phyloP scores from a whole-genome alignment of 1,284 basidiomycete species.

The Termitomyces sp. region DNA sequence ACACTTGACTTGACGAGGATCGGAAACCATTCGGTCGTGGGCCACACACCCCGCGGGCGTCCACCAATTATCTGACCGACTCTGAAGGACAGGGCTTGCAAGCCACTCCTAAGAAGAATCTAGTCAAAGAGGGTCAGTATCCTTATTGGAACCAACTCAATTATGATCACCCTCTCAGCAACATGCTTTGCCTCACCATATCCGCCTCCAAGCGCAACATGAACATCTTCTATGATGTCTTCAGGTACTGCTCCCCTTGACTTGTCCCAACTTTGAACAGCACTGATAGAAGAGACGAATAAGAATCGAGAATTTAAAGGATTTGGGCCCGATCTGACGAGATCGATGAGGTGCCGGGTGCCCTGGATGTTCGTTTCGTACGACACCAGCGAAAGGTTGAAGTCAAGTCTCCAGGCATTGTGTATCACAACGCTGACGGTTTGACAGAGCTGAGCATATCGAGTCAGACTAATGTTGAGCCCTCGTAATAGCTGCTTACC shows the following conservation, averaged over 20 bases:
- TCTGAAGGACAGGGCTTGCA: constrained; percentile 15
- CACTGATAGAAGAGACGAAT: constrained; percentile 17
- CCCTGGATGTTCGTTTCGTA: constrained; percentile 10
- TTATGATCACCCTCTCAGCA: constrained; percentile 16
- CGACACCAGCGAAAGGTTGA: constrained; percentile 7
- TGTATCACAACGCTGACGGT: constrained; percentile 14
- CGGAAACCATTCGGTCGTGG: constrained; percentile 20
- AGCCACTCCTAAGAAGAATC: constrained; percentile 14
- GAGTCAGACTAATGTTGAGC: background rate
- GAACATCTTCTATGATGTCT: constrained; percentile 15
- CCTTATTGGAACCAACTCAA: background rate
- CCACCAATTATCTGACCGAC: constrained; percentile 19
- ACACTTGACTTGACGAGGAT: constrained; percentile 20
- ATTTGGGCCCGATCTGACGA: background rate
- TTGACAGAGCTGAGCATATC: constrained; percentile 4
- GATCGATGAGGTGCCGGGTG: constrained; percentile 10
- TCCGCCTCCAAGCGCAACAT: constrained; percentile 16
- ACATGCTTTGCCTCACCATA: constrained; percentile 22
- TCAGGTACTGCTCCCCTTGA: constrained; percentile 15
- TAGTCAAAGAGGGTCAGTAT: background rate
- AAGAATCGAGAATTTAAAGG: constrained; percentile 20
- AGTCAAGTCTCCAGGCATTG: constrained; percentile 15
- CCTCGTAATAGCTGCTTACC: background rate
- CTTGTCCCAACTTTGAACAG: constrained; percentile 14
- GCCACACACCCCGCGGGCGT: constrained; percentile 18